These are phyloP conservation scores for Clitocybe nebularis DNA, from an alignment of 1,284 basidiomycete genomes.

Conservation along the genomic window DNA sequence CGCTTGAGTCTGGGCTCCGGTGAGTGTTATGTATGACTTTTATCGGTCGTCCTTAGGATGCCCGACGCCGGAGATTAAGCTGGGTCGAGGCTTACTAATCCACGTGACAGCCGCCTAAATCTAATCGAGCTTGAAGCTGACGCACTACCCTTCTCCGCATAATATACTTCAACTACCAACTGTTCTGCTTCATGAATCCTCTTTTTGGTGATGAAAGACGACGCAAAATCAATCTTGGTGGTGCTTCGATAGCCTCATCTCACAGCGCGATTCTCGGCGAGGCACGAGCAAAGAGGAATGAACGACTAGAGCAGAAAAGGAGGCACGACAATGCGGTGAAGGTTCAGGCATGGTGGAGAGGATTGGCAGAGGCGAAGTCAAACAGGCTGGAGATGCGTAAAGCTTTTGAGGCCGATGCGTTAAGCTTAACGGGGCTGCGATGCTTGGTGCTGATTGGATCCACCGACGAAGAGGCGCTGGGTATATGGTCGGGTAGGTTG, in stretches of 20 bases:
- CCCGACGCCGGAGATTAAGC: too few relatives aligned
- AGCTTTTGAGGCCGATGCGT: conserved; percentile 45
- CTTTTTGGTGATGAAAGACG: conserved; percentile 46
- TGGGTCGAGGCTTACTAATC: too few relatives aligned
- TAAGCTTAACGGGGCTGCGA: conserved; percentile 50
- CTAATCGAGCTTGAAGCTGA: too few relatives aligned
- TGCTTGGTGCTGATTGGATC: conserved; percentile 57
- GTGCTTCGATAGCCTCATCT: conserved; percentile 45
- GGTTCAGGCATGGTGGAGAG: conserved; percentile 72
- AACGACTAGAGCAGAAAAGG: conserved; percentile 52
- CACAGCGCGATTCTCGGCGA: conserved; percentile 56
- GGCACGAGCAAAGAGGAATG: conserved; percentile 60
- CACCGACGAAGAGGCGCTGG: conserved; percentile 50
- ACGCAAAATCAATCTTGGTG: conserved; percentile 77
- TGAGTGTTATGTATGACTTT: too few relatives aligned
- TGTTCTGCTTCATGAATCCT: conserved; percentile 19
- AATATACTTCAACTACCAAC: too few relatives aligned
- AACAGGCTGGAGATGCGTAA: conserved; percentile 40
- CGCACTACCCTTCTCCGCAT: too few relatives aligned
- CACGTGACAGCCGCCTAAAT: too few relatives aligned
- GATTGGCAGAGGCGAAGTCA: conserved; percentile 34
- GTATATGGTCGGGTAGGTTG: conserved; percentile 47
- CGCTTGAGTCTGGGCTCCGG: too few relatives aligned
- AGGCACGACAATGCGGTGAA: conserved; percentile 52
- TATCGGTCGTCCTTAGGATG: too few relatives aligned